A percentile compares a stretch with the other conserved stretches of the same genome.
These are phyloP conservation scores for Gastrolobium bilobum DNA, from an alignment of 306 rosid species.

Conservation along the genomic window DNA sequence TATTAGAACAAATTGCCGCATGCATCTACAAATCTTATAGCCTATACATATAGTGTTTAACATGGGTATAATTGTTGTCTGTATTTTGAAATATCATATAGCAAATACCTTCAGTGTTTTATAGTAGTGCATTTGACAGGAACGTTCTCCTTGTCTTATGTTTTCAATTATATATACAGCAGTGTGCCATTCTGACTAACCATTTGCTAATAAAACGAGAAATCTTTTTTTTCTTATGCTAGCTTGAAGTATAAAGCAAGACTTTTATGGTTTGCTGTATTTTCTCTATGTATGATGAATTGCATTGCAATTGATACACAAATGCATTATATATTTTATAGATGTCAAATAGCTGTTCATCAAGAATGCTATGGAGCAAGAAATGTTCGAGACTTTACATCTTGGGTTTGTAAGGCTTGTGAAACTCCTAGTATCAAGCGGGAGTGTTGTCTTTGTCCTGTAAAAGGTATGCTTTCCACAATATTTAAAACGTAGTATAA, in stretches of 20 bases:
- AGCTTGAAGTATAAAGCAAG: conserved; percentile 42
- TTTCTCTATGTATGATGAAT: conserved; percentile 17
- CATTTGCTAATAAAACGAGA: background rate
- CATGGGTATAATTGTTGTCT: background rate
- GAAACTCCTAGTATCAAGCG: conserved; percentile 88
- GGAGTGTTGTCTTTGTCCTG: conserved; percentile 99
- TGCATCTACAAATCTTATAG: conserved; percentile 13
- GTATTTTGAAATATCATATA: conserved; percentile 32
- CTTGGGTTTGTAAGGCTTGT: conserved; percentile 99
- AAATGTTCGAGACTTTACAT: conserved; percentile 88
- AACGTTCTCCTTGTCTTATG: background rate
- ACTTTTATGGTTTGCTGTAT: conserved; percentile 31
- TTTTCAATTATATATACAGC: conserved; percentile 15
- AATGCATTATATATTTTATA: conserved; percentile 51
- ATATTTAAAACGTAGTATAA: conserved; percentile 44
- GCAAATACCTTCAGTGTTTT: conserved; percentile 15
- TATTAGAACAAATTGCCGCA: conserved; percentile 33
- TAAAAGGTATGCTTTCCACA: conserved; percentile 71
- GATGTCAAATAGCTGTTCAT: conserved; percentile 99
- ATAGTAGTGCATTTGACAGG: conserved; percentile 1
- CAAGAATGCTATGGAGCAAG: conserved; percentile 99
- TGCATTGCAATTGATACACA: conserved; percentile 29
- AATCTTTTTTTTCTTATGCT: conserved; percentile 15
- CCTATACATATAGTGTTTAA: conserved; percentile 16
- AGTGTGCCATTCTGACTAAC: conserved; percentile 37